A percentile compares a stretch with the other conserved stretches of the same genome.
phyloP scores from a whole-genome alignment of 768 basidiomycete genomes.

The Sarcodon aspratus region DNA sequence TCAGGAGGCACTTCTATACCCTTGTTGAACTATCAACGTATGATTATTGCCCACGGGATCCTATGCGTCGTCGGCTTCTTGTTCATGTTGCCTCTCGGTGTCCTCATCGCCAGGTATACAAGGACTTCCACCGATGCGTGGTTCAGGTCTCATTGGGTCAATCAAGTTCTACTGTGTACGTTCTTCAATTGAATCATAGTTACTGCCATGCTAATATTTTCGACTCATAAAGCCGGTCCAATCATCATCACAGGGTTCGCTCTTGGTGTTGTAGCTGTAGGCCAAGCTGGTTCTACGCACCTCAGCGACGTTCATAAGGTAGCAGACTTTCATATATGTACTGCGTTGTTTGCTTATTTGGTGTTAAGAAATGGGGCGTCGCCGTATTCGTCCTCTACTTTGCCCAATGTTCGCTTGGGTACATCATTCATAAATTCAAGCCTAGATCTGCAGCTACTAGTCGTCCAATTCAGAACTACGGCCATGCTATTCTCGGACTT shows the following conservation, averaged over 20 bases:
- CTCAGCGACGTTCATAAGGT: conserved; percentile 29
- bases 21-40: conserved; percentile 32
- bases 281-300: conserved; percentile 16
- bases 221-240: conserved; percentile 26
- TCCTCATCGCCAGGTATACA: conserved; percentile 39
- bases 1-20: conserved; percentile 13
- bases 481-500: conserved; percentile 37
- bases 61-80: conserved; percentile 42
- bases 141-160: conserved; percentile 30
- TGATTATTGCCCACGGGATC: conserved; percentile 41
- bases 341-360: neutral
- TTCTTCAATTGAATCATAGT: neutral
- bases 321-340: conserved; percentile 6
- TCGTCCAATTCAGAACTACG: conserved; percentile 33
- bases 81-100: conserved; percentile 47
- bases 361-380: conserved; percentile 36
- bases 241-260: conserved; percentile 41
- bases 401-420: conserved; percentile 35
- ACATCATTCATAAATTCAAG: conserved; percentile 43
- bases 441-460: conserved; percentile 18
- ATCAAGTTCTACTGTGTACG: conserved; percentile 33
- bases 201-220: neutral
- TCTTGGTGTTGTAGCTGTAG: conserved; percentile 27
- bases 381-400: conserved; percentile 43
- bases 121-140: conserved; percentile 38